phyloP scores from a whole-genome alignment of 495 filamentous ascomycete species.

The Penicillium malachiteum region DNA sequence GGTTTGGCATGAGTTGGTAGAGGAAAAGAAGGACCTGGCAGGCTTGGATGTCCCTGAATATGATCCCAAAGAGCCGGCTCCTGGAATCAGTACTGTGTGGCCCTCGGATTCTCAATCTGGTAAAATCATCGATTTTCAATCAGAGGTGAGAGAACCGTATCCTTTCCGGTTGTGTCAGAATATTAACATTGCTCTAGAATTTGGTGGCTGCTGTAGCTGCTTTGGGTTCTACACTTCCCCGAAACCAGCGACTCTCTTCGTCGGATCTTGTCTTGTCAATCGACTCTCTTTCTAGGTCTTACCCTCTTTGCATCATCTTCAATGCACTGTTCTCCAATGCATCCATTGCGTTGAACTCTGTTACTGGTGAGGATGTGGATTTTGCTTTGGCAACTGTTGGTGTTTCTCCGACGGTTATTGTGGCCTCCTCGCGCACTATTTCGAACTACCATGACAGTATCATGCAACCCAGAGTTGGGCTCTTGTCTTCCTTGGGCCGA shows the following conservation, averaged over 20 bases:
- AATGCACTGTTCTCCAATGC: conserved; percentile 80
- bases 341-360: conserved; percentile 85
- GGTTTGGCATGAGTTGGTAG: conserved; percentile 84
- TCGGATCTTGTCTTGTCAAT: conserved; percentile 86
- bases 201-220: conserved; percentile 75
- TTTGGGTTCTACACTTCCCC: conserved; percentile 72
- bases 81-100: conserved; percentile 60
- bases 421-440: conserved; percentile 74
- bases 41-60: conserved; percentile 50
- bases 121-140: conserved; percentile 73
- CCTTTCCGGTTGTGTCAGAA: too few species aligned
- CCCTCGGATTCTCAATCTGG: conserved; percentile 50
- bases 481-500: conserved; percentile 58
- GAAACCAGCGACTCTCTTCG: conserved; percentile 64
- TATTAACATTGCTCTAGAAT: conserved; percentile 48
- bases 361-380: conserved; percentile 68
- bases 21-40: conserved; percentile 52
- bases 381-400: conserved; percentile 67
- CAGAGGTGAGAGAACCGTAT: conserved; percentile 48
- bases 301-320: conserved; percentile 76
- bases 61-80: conserved; percentile 50
- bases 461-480: conserved; percentile 48
- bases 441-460: conserved; percentile 60
- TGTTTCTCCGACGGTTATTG: conserved; percentile 78
- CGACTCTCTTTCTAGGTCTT: conserved; percentile 74